Conservation (phyloP, 192 early-diverging fungal genomes). For the Podila epigama region DNA sequence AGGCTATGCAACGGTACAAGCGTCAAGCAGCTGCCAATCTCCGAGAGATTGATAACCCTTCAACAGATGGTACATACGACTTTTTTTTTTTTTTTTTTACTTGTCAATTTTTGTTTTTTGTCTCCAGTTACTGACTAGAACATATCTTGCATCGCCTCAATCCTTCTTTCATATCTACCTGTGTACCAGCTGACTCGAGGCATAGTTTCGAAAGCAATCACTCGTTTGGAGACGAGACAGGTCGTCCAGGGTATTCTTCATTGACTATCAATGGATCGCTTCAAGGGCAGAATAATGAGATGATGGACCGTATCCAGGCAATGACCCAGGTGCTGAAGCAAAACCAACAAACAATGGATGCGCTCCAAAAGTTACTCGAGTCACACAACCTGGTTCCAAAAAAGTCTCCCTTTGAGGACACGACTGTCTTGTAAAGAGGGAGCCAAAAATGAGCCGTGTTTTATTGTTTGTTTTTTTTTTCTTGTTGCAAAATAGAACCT, state of each 20-base stretch:
- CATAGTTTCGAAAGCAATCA: slow-evolving; percentile 52
- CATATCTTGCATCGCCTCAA: neutral
- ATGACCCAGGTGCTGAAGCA: slow-evolving; percentile 49
- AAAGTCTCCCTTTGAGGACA: slow-evolving; percentile 38
- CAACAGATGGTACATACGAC: slow-evolving; percentile 13
- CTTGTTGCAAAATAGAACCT: too few species aligned
- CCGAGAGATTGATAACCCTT: slow-evolving; percentile 7
- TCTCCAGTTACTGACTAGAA: neutral
- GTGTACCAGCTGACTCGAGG: slow-evolving; percentile 15
- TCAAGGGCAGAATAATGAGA: slow-evolving; percentile 41
- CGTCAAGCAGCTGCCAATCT: slow-evolving; percentile 26
- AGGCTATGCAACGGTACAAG: slow-evolving; percentile 65
- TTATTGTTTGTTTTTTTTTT: too few species aligned
- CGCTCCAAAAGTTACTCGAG: slow-evolving; percentile 42
- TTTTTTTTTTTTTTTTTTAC: neutral
- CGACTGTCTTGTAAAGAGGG: neutral
- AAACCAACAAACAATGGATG: slow-evolving; percentile 49
- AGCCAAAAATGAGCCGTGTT: too few species aligned
- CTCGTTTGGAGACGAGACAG: slow-evolving; percentile 36
- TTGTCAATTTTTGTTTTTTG: neutral
- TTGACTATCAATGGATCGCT: slow-evolving; percentile 9
- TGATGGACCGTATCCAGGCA: slow-evolving; percentile 38
- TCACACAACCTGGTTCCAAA: slow-evolving; percentile 36
- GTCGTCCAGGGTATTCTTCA: slow-evolving; percentile 40
- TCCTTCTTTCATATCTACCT: neutral